Base-by-base conservation (phyloP, 192 early-diverging fungal species). In the Backusella macrospora region DNA sequence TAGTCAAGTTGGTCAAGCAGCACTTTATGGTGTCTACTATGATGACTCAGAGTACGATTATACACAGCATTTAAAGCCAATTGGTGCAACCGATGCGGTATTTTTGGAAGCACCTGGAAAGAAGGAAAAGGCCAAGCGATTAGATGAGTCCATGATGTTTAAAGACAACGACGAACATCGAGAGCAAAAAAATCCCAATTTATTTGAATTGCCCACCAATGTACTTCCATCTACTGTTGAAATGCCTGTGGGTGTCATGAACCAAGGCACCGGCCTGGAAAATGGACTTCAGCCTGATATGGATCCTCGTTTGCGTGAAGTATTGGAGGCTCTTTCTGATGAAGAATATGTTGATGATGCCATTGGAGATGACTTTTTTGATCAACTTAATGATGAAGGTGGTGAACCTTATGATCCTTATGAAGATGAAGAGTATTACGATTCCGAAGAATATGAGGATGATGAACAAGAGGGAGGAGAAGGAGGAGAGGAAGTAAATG, bases 1-100 rank as follows among this genome's bases (percentile, higher is more conserved):
- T 62, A 85, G 83, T 68, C 77, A 77, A 44, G 83, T 87, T 29
- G 90, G 93, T 12, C 76, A 94, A 78, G 92, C 96, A 6, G 92
- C 98, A 5, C 77, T 96, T 67, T 92, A 95, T 73, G 97, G 98
- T 70, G 86, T 98, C 48, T 95, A 93, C 72, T 95, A 94, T 79
- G 92, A 94, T 72, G 96, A 99, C 80, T 84, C 88, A 66, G 86
- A 94, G 43, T 99, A 98, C 81, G 93, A 99, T 81, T 99, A 99
- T 82, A 88, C 91, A 70, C 88, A 98, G 85, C 97, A 99, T 71
- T 86, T 99, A 78, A 91, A 90, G 46, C 78, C 84, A 38, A 94
- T 98, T 21, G 96, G 97, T 18, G 81, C 75, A 40, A 84, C 92
- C 29, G 87, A 84, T n/a, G 95, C 92, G 26, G 90, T 97, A 47